phyloP scores from a whole-genome alignment of 176 grass and related monocot genomes.

The Oryza glumipatula region DNA sequence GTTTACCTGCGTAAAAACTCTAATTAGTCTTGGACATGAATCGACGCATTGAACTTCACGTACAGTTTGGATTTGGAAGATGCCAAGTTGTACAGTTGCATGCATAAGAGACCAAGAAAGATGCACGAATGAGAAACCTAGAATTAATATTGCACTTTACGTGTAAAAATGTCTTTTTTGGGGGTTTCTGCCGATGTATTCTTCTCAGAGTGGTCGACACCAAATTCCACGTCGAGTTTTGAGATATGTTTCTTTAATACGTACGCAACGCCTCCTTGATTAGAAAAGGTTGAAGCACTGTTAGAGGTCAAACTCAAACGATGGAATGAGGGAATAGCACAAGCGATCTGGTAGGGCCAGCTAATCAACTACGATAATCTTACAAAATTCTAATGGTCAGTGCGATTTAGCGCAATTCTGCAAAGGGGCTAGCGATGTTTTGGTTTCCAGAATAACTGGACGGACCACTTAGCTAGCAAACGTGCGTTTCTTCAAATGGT shows the following conservation, averaged over 20 bases:
- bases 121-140: background rate
- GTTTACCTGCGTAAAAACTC: too few relatives aligned
- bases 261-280: slow-evolving; percentile 39
- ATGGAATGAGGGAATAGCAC: background rate
- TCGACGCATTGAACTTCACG: background rate
- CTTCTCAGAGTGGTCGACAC: background rate
- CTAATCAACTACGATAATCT: slow-evolving; percentile 10
- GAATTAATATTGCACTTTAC: background rate
- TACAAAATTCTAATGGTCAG: slow-evolving; percentile 20
- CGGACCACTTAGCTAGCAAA: background rate
- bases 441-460: background rate
- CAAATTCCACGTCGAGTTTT: background rate
- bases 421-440: background rate
- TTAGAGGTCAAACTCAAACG: slow-evolving; percentile 28
- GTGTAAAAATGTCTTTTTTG: slow-evolving; percentile 27
- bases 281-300: slow-evolving; percentile 5
- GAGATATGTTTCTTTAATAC: slow-evolving; percentile 46
- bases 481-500: background rate
- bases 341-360: slow-evolving; percentile 38
- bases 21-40: background rate
- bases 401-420: slow-evolving; percentile 36
- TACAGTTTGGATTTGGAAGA: background rate
- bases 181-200: background rate
- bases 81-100: background rate
- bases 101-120: background rate